Base-by-base conservation (phyloP, 2,329 filamentous ascomycete species). In the Myriosclerotinia curreyana region DNA sequence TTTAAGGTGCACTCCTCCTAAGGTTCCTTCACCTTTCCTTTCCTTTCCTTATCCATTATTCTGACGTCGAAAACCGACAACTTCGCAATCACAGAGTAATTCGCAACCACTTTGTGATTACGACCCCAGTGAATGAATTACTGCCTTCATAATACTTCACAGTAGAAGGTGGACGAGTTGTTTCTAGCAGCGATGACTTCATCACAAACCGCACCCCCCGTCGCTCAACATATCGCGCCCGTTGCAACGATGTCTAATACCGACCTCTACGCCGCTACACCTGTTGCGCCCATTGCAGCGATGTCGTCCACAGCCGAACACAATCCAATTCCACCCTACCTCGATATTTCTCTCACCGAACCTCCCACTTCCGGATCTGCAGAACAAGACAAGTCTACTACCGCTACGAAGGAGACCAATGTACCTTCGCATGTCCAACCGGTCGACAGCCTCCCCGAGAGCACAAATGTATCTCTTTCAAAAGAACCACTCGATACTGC, bases 121-220 rank as follows among this genome's bases (percentile, higher is more conserved):
- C 34, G 9, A 42, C 20, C 3, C 25, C 6, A 22, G 22, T 53
- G 34, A 22, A 46, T 56, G 52, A 46, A 2, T n/a, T 49, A n/a
- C 38, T 31, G 42, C 40, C 25, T 48, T 38, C 42, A 40, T 34
- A 31, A 53, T 31, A 60, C 44, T 50, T 50, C 31, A 60, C 22
- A 38, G 20, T 25, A 49, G 36, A 63, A 63, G 72, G 72, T 74
- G 73, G 68, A 75, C 62, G 73, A 75, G 73, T 71, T 74, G 73
- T 72, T 67, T 31, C 66, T 66, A 68, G 69, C 73, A 74, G 71
- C 69, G 73, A 75, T 75, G 73, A 75, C 73, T 71, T 75, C 73
- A 73, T 71, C 70, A 71, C 67, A 69, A 60, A 64, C 56, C 64
- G 60, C 66, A 42, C 49, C 63, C 38, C 46, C 61, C 50, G 68